phyloP scores from a whole-genome alignment of 2,329 filamentous ascomycete genomes.

The Arthrocladium fulminans region DNA sequence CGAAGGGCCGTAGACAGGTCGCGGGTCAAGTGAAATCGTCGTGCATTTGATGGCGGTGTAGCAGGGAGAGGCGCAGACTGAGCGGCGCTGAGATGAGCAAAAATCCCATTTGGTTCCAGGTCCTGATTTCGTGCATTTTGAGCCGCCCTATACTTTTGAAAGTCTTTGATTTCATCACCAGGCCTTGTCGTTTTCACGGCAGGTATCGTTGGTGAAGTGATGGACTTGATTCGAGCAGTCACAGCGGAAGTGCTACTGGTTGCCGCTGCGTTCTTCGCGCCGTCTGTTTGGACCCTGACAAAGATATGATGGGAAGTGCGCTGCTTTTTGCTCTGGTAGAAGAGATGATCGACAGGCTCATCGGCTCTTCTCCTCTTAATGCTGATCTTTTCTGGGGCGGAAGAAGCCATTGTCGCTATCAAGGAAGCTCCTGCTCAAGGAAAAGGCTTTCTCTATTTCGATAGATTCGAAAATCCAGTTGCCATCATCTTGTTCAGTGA shows the following conservation, averaged over 20 bases:
- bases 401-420: background rate
- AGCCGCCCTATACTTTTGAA: constrained; percentile 12
- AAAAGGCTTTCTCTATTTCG: background rate
- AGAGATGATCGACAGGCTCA: constrained; percentile 43
- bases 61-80: background rate
- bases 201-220: constrained; percentile 23
- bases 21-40: constrained; percentile 20
- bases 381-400: constrained; percentile 43
- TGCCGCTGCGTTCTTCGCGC: background rate
- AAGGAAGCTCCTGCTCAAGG: background rate
- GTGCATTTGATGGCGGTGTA: background rate
- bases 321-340: constrained; percentile 37
- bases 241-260: background rate
- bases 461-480: background rate
- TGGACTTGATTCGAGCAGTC: background rate
- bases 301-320: constrained; percentile 43
- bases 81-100: background rate
- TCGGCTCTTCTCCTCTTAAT: constrained; percentile 51
- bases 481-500: too few relatives aligned
- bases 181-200: constrained; percentile 35
- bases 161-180: constrained; percentile 32
- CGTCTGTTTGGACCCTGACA: constrained; percentile 30
- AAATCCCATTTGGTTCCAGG: background rate
- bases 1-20: constrained; percentile 14
- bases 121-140: background rate